A percentile compares a stretch with the other conserved stretches of the same genome.
phyloP scores from a whole-genome alignment of 1,284 basidiomycete genomes.

The Moesziomyces antarcticus region DNA sequence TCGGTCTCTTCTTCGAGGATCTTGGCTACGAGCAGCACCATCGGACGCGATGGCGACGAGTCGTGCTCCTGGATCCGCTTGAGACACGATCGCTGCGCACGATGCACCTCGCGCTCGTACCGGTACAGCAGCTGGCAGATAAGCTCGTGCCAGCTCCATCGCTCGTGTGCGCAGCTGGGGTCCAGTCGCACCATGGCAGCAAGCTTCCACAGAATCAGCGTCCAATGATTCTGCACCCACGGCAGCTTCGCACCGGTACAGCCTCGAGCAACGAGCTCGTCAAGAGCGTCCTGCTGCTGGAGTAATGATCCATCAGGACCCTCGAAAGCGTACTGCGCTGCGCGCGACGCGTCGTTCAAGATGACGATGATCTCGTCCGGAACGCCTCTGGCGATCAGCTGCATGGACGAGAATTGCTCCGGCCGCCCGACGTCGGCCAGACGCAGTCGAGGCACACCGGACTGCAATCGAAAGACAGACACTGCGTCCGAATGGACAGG shows the following conservation, averaged over 20 bases:
- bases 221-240: conserved; percentile 95
- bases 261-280: conserved; percentile 38
- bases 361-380: conserved; percentile 55
- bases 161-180: conserved; percentile 30
- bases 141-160: conserved; percentile 69
- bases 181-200: conserved; percentile 82
- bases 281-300: conserved; percentile 39
- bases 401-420: conserved; percentile 24
- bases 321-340: conserved; percentile 53
- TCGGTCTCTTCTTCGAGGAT: conserved; percentile 70
- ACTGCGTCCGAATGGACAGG: conserved; percentile 1
- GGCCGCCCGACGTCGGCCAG: conserved; percentile 42
- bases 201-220: conserved; percentile 91
- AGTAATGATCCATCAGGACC: conserved; percentile 21
- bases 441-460: conserved; percentile 7
- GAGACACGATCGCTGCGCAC: conserved; percentile 81
- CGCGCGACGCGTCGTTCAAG: conserved; percentile 38
- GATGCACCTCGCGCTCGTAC: conserved; percentile 88
- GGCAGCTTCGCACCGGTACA: conserved; percentile 73
- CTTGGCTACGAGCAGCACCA: conserved; percentile 85
- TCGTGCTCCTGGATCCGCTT: conserved; percentile 82
- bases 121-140: conserved; percentile 85
- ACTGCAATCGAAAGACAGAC: conserved; percentile 26
- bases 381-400: conserved; percentile 46
- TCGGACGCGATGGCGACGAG: conserved; percentile 76